These are phyloP conservation scores for Chlorella sp. DNA, from an alignment of 139 green algal species.

Conservation along the genomic window DNA sequence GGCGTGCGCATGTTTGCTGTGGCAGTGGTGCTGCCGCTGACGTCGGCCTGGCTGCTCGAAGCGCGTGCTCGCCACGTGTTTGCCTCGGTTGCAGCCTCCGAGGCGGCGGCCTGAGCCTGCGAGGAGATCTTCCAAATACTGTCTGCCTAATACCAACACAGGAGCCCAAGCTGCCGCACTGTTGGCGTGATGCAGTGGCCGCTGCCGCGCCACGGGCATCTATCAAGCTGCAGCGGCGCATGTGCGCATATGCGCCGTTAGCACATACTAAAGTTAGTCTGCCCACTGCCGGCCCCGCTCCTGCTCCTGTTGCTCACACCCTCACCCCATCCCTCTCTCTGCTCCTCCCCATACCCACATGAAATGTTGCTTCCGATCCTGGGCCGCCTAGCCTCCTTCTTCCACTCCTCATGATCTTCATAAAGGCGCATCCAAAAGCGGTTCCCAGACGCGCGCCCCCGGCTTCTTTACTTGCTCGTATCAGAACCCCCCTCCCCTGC, in stretches of 20 bases:
- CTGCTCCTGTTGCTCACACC: not conserved
- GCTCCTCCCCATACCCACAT: not conserved
- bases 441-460: too few relatives aligned
- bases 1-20: constrained; percentile 5
- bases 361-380: not conserved
- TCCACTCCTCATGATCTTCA: not conserved
- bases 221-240: too few relatives aligned
- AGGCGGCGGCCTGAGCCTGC: not conserved
- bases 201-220: too few relatives aligned
- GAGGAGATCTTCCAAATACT: too few relatives aligned
- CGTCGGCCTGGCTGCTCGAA: not conserved
- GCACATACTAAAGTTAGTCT: too few relatives aligned
- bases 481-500: too few relatives aligned
- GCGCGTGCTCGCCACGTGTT: not conserved
- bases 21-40: not conserved
- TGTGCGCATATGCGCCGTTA: too few relatives aligned
- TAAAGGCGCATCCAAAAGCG: too few relatives aligned
- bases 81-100: not conserved
- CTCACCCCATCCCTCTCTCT: not conserved
- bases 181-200: too few relatives aligned
- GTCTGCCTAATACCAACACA: too few relatives aligned
- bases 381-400: not conserved
- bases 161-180: too few relatives aligned
- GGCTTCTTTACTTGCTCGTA: too few relatives aligned
- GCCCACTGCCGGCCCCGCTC: not conserved